phyloP scores from a whole-genome alignment of 352 stramenopile genomes.

The Phytophthora sp. region DNA sequence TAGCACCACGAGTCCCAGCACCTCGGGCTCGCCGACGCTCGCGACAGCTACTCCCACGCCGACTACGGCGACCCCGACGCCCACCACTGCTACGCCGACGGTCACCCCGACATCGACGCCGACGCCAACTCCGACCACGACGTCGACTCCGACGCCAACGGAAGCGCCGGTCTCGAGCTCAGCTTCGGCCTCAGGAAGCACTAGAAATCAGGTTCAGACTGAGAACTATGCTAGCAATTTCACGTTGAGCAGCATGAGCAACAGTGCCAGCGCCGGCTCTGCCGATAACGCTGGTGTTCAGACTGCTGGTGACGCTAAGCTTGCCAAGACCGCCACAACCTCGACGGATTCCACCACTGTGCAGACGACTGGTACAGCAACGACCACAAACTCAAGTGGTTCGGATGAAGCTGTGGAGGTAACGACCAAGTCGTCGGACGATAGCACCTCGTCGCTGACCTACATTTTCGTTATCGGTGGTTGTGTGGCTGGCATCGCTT shows the following conservation, averaged over 20 bases:
- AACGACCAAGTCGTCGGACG: conserved; percentile 55
- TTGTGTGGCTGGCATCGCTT: conserved; percentile 41
- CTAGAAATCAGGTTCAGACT: conserved; percentile 27
- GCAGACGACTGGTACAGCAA: conserved; percentile 29
- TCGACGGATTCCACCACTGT: conserved; percentile 17
- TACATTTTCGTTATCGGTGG: conserved; percentile 47
- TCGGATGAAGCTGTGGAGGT: conserved; percentile 36
- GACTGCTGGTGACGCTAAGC: conserved; percentile 19
- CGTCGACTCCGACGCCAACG: conserved; percentile 34
- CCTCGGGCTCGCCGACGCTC: conserved; percentile 20
- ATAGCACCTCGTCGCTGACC: conserved; percentile 33
- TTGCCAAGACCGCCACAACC: conserved; percentile 9
- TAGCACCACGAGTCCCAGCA: conserved; percentile 27
- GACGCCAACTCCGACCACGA: too few relatives aligned
- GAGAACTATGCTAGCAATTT: conserved; percentile 37
- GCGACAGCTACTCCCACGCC: conserved; percentile 27
- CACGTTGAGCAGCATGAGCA: conserved; percentile 31
- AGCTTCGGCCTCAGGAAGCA: conserved; percentile 13
- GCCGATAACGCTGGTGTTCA: conserved; percentile 29
- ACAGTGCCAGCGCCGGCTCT: conserved; percentile 28
- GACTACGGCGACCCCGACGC: conserved; percentile 24
- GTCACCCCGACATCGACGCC: conserved; percentile 26
- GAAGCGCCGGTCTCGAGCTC: conserved; percentile 29
- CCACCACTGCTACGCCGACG: conserved; percentile 31
- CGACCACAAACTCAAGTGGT: conserved; percentile 21